phyloP scores from a whole-genome alignment of 768 basidiomycete species.

The Boletus eberwhitei region DNA sequence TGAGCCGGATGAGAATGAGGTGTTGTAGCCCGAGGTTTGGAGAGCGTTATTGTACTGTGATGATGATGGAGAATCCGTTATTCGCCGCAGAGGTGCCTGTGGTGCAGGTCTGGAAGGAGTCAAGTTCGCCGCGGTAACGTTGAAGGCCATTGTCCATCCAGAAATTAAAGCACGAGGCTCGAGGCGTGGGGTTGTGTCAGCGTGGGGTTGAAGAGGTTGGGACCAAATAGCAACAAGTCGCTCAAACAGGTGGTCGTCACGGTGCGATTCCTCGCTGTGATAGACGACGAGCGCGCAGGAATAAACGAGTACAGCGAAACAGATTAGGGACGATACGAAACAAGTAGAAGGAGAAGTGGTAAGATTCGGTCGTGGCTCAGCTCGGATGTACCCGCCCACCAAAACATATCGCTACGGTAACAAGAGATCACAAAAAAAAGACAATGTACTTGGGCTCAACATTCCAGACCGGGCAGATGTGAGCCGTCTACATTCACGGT shows the following conservation, averaged over 20 bases:
- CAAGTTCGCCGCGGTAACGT: conserved; percentile 53
- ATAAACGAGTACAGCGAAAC: background rate
- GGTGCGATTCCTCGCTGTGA: conserved; percentile 2
- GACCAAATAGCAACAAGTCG: background rate
- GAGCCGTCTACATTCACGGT: background rate
- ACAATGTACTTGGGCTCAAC: background rate
- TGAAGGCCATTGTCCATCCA: conserved; percentile 42
- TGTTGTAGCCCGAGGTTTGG: conserved; percentile 54
- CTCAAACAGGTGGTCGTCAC: background rate
- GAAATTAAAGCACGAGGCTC: conserved; percentile 17
- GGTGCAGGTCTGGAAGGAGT: conserved; percentile 80
- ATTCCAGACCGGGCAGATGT: background rate
- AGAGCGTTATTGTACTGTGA: conserved; percentile 39
- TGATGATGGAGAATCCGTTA: conserved; percentile 34
- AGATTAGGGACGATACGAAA: background rate
- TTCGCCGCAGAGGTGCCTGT: conserved; percentile 56
- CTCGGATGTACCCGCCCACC: conserved; percentile 30
- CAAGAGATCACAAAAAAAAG: background rate
- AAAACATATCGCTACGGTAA: conserved; percentile 31
- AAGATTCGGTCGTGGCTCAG: conserved; percentile 11
- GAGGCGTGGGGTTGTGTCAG: background rate
- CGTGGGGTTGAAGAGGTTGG: background rate
- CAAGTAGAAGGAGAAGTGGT: background rate
- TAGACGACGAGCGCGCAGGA: conserved; percentile 3
- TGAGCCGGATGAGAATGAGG: conserved; percentile 56